Conservation (phyloP, 306 rosid genomes). For the Psophocarpus tetragonolobus region DNA sequence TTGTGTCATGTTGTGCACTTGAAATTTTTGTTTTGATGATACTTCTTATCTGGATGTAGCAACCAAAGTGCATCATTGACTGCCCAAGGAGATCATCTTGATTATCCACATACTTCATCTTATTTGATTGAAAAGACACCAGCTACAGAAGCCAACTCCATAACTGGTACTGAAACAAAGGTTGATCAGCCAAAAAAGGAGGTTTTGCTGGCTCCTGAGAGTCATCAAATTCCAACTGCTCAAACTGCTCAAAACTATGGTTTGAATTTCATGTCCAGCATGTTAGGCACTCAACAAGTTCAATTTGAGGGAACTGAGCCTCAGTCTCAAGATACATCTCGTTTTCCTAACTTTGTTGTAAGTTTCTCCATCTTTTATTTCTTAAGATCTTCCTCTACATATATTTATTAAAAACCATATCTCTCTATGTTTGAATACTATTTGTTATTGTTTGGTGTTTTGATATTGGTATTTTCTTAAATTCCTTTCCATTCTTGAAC, state of each 20-base stretch:
- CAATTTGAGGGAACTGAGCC: slow-evolving; percentile 47
- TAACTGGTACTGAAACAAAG: slow-evolving; percentile 41
- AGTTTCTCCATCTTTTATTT: slow-evolving; percentile 26
- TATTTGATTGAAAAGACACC: slow-evolving; percentile 37
- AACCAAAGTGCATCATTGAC: slow-evolving; percentile 37
- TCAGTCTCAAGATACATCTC: slow-evolving; percentile 42
- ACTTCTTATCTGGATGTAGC: slow-evolving; percentile 47
- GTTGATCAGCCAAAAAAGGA: slow-evolving; percentile 55
- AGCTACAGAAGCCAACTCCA: slow-evolving; percentile 44
- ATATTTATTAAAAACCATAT: slow-evolving; percentile 12
- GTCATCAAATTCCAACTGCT: slow-evolving; percentile 41
- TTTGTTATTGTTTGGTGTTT: slow-evolving; percentile 18
- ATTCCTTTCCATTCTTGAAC: neutral
- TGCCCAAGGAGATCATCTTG: slow-evolving; percentile 45
- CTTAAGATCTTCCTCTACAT: neutral
- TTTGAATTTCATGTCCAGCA: slow-evolving; percentile 45
- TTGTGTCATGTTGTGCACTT: slow-evolving; percentile 12
- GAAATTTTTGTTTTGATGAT: slow-evolving; percentile 16
- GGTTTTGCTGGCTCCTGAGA: slow-evolving; percentile 44
- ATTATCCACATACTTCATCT: slow-evolving; percentile 47
- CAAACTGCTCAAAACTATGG: slow-evolving; percentile 47
- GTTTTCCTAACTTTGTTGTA: slow-evolving; percentile 41
- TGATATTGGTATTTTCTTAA: neutral
- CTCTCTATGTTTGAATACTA: neutral
- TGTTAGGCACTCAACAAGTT: slow-evolving; percentile 48